Percentiles rank a stretch among this genome's conserved stretches.
Evolutionary conservation across 192 early-diverging fungal genomes (phyloP).

Genomic region (Paraglomus occultum): DNA sequence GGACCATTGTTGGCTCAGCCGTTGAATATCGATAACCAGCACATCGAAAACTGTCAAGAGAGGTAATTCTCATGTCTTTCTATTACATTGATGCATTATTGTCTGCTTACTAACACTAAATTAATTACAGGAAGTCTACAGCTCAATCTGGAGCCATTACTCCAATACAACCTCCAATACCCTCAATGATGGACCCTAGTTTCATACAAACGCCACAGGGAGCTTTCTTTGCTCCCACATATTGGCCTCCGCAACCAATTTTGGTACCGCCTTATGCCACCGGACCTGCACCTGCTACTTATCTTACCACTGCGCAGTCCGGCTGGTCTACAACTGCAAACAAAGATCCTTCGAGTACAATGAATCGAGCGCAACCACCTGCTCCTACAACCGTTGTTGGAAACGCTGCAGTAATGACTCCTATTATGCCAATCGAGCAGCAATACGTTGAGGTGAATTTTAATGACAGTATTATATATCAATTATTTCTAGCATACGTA

Average conservation of each 20-base stretch:
- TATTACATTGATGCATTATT: background rate
- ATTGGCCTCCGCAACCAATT: constrained; percentile 26
- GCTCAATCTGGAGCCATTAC: background rate
- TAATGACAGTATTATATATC: background rate
- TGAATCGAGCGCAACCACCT: constrained; percentile 7
- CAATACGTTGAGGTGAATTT: constrained; percentile 29
- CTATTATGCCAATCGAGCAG: constrained; percentile 16
- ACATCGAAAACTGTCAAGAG: background rate
- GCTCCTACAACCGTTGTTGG: background rate
- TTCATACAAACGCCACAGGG: constrained; percentile 6
- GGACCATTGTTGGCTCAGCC: constrained; percentile 26
- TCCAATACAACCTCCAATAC: constrained; percentile 1
- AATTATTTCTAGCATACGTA: background rate
- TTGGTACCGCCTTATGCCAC: constrained; percentile 20
- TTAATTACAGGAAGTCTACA: background rate
- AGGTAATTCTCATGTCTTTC: background rate
- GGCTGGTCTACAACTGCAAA: constrained; percentile 2
- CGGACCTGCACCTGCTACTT: background rate
- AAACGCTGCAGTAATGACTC: background rate
- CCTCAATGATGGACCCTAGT: constrained; percentile 22
- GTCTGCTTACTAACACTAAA: background rate
- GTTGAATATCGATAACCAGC: constrained; percentile 25
- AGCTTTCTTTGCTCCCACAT: constrained; percentile 12
- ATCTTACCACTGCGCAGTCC: constrained; percentile 2
- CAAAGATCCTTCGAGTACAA: constrained; percentile 10